These are phyloP conservation scores for Penicillium sp. DNA, from an alignment of 2,329 filamentous ascomycete genomes.

Conservation along the genomic window DNA sequence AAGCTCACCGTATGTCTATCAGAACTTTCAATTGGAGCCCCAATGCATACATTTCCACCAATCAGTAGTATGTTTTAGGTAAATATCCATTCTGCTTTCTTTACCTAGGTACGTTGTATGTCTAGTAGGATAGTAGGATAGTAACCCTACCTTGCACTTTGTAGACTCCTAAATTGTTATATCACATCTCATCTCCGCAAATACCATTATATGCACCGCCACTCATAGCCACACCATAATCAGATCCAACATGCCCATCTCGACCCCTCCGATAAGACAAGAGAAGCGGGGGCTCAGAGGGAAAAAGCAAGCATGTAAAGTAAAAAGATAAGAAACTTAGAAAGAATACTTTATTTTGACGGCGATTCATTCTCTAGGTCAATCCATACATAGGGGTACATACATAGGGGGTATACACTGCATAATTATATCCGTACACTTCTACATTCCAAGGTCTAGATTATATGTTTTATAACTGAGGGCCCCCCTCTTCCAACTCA, in stretches of 20 bases:
- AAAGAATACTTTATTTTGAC: conserved; percentile 16
- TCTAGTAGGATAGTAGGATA: not conserved
- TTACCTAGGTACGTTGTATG: not conserved
- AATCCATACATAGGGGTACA: not conserved
- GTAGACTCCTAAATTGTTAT: too few species aligned
- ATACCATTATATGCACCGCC: not conserved
- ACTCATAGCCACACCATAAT: not conserved
- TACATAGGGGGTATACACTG: not conserved
- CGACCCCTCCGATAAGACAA: not conserved
- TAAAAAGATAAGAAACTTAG: not conserved
- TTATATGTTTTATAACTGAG: not conserved
- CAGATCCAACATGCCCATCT: not conserved
- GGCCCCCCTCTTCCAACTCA: not conserved
- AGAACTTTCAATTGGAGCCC: not conserved
- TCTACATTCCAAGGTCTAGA: too few species aligned
- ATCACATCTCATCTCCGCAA: not conserved
- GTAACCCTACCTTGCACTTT: not conserved
- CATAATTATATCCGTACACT: not conserved
- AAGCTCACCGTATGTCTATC: not conserved
- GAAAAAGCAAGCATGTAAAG: not conserved
- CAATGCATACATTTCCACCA: not conserved
- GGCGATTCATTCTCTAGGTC: not conserved
- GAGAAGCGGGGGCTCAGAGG: not conserved
- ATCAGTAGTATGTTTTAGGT: not conserved
- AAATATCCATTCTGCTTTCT: not conserved